These are phyloP conservation scores for Cardamine occulta DNA, from an alignment of 345 rosid species.

Conservation along the genomic window DNA sequence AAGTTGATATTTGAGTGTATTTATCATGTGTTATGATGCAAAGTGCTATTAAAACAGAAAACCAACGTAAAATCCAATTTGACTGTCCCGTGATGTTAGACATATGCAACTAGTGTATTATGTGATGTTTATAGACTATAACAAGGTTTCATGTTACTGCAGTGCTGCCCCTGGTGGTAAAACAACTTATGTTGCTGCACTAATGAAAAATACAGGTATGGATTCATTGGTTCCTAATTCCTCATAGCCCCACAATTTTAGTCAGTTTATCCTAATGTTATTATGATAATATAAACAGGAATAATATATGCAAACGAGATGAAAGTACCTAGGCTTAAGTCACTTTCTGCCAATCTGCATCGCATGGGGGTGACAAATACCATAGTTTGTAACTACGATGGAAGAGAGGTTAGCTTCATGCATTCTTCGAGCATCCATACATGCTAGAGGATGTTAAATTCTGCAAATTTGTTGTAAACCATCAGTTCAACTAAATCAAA, in stretches of 20 bases:
- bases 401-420: constrained; percentile 76
- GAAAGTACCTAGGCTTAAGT: constrained; percentile 76
- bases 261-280: constrained; percentile 32
- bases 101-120: constrained; percentile 44
- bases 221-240: constrained; percentile 12
- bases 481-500: constrained; percentile 54
- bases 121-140: not conserved
- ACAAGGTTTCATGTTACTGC: constrained; percentile 42
- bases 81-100: not conserved
- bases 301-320: constrained; percentile 90
- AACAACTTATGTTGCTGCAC: constrained; percentile 77
- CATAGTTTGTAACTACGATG: constrained; percentile 88
- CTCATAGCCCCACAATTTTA: constrained; percentile 11
- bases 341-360: constrained; percentile 89
- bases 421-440: constrained; percentile 27
- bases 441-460: constrained; percentile 66
- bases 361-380: constrained; percentile 96
- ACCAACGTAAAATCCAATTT: not conserved
- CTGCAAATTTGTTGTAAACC: constrained; percentile 34
- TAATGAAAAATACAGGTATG: constrained; percentile 87
- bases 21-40: not conserved
- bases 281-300: constrained; percentile 53
- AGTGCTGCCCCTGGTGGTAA: constrained; percentile 99
- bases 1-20: constrained; percentile 5
- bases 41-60: not conserved